Conservation (phyloP, 768 basidiomycete species). For the Hydnomerulius pinastri region DNA sequence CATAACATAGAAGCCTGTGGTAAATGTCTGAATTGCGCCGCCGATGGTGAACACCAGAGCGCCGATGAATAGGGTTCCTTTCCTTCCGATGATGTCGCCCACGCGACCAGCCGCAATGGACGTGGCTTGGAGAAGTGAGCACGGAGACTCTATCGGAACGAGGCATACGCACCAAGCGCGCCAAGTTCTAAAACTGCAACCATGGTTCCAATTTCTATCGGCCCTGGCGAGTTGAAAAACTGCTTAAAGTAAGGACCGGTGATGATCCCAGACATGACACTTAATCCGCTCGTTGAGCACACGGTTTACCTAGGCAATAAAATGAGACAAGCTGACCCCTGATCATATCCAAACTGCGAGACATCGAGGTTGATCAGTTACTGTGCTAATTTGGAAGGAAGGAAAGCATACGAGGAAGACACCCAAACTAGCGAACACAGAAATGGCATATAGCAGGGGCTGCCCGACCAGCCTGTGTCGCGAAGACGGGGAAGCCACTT, state of each 20-base stretch:
- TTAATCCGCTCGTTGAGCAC: constrained; percentile 28
- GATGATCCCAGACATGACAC: constrained; percentile 91
- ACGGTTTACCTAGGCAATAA: background rate
- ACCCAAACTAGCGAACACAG: constrained; percentile 79
- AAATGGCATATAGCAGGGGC: constrained; percentile 75
- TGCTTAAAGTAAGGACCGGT: constrained; percentile 81
- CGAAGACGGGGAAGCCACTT: constrained; percentile 26
- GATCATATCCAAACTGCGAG: constrained; percentile 79
- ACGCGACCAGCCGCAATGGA: constrained; percentile 87
- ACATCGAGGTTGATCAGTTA: background rate
- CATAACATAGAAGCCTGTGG: constrained; percentile 78
- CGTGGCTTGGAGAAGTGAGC: constrained; percentile 55
- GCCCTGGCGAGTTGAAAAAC: constrained; percentile 78
- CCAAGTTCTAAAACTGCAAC: constrained; percentile 94
- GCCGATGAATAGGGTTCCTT: constrained; percentile 81
- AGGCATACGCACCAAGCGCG: constrained; percentile 67
- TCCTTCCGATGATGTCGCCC: constrained; percentile 84
- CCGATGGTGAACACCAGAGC: constrained; percentile 85
- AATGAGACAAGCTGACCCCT: constrained; percentile 54
- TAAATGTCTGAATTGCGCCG: constrained; percentile 83
- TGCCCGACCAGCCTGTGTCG: constrained; percentile 70
- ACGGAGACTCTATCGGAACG: background rate
- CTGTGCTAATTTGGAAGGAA: background rate
- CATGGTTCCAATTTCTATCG: constrained; percentile 86
- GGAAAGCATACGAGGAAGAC: constrained; percentile 76